Base-by-base conservation (phyloP, 164 flowering plant species). In the Dillenia turbinata region DNA sequence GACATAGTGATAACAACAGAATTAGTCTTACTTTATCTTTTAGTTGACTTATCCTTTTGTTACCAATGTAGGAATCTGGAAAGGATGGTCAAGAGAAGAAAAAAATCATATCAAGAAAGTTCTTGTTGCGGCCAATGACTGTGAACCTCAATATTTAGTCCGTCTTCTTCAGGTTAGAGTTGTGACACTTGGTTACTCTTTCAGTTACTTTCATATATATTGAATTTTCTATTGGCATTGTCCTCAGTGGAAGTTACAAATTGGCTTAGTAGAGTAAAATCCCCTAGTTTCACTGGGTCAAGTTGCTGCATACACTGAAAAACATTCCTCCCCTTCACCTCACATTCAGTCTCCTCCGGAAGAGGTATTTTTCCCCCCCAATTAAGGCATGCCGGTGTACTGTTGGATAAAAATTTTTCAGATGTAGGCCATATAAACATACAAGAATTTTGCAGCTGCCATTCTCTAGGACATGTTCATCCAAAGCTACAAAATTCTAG, bases 61-160 rank as follows among this genome's bases (percentile, higher is more conserved):
- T 60, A n/a, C 62, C 40, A 33, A 5, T 33, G 7, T 33, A 90
- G 96, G 90, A 88, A 73, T 82, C 96, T 67, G 97, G 97, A 54
- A 84, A 86, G 71, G 84, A 85, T 60, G 89, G 97, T 73, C 96
- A 88, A 73, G 97, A 92, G 64, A 92, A 83, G 85, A 95, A 95
- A 70, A 90, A 75, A 88, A 83, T 66, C 87, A 79, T 69, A 92
- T 95, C 54, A 88, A 85, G 82, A 75, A 76, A 71, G 89, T 92
- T 52, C 88, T 95, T 68, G 97, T 95, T 70, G 97, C 97, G 54
- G 94, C 97, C 49, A 81, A 85, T 40, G 97, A 95, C 73, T 95
- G 97, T 73, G 99, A 95, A 77, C 97, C 99, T 69, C 88, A 62
- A 56, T 95, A 85, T 78, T 67, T 95, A 62, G 80, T 88, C 73